Conservation (phyloP, 192 early-diverging fungal genomes). For the Dimargaris cristalligena region DNA sequence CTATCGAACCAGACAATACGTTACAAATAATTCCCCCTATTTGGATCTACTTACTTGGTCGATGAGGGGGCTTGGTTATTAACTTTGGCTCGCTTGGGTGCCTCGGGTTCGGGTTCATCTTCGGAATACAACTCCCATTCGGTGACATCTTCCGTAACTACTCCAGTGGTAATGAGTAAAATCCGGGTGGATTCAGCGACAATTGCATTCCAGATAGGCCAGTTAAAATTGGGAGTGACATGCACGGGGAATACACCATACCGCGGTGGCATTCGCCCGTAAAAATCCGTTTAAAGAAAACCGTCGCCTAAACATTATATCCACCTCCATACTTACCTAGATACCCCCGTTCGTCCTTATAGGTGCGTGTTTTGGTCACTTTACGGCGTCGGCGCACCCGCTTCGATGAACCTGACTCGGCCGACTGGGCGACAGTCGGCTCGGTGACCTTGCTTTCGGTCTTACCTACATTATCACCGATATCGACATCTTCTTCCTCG, state of each 20-base stretch:
- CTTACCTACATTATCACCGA: neutral
- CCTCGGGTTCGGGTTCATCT: neutral
- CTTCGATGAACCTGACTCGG: neutral
- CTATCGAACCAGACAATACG: neutral
- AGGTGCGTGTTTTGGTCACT: neutral
- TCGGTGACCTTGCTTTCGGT: neutral
- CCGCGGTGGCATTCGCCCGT: neutral
- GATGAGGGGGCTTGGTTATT: too few species aligned
- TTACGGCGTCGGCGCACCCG: conserved; percentile 2
- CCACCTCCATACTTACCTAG: neutral
- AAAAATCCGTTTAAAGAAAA: neutral
- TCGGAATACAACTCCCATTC: conserved; percentile 1
- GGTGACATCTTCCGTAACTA: neutral
- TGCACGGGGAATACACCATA: neutral
- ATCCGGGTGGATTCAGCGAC: neutral
- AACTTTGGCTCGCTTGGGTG: neutral
- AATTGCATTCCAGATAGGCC: neutral
- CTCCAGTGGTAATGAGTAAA: neutral
- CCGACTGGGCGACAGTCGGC: neutral
- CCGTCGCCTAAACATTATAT: neutral
- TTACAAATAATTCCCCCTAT: neutral
- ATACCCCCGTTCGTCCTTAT: neutral
- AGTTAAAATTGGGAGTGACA: neutral
- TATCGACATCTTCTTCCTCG: too few species aligned
- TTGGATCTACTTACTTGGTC: conserved; percentile 1